A percentile compares a stretch with the other conserved stretches of the same genome.
Evolutionary conservation across 176 grass and related monocot genomes (phyloP).

Genomic region (Aegilops umbellulata): DNA sequence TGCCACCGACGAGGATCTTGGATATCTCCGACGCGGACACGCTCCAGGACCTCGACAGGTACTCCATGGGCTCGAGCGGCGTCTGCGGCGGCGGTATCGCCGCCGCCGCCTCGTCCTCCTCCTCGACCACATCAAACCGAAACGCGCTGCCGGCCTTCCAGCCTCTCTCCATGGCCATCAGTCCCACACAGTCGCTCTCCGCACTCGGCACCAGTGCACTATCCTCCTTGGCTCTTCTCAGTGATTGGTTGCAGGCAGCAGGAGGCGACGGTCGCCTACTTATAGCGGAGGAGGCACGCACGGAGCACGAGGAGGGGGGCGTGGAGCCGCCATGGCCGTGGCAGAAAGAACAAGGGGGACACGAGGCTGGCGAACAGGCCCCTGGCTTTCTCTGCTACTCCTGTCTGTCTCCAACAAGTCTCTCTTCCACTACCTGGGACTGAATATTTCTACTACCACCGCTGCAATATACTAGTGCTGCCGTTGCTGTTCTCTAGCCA

Average conservation of each 20-base stretch:
- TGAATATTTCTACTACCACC: background rate
- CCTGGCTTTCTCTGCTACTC: constrained; percentile 47
- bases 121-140: constrained; percentile 33
- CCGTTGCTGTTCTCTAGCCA: constrained; percentile 37
- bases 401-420: constrained; percentile 26
- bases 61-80: constrained; percentile 80
- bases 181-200: background rate
- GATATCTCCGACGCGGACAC: constrained; percentile 83
- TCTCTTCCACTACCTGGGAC: constrained; percentile 13
- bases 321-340: constrained; percentile 49
- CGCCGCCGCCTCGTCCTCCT: background rate
- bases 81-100: constrained; percentile 77
- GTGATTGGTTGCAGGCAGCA: constrained; percentile 1
- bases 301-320: constrained; percentile 60
- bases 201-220: background rate
- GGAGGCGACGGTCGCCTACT: constrained; percentile 23
- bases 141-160: constrained; percentile 37
- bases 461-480: background rate
- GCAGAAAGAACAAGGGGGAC: constrained; percentile 44
- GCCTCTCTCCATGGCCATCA: constrained; percentile 40
- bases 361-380: constrained; percentile 52
- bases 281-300: constrained; percentile 51
- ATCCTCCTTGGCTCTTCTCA: background rate
- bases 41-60: constrained; percentile 76
- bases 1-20: constrained; percentile 56